A percentile compares a stretch with the other conserved stretches of the same genome.
These are phyloP conservation scores for Podospora australis DNA, from an alignment of 495 filamentous ascomycete genomes.

Conservation along the genomic window DNA sequence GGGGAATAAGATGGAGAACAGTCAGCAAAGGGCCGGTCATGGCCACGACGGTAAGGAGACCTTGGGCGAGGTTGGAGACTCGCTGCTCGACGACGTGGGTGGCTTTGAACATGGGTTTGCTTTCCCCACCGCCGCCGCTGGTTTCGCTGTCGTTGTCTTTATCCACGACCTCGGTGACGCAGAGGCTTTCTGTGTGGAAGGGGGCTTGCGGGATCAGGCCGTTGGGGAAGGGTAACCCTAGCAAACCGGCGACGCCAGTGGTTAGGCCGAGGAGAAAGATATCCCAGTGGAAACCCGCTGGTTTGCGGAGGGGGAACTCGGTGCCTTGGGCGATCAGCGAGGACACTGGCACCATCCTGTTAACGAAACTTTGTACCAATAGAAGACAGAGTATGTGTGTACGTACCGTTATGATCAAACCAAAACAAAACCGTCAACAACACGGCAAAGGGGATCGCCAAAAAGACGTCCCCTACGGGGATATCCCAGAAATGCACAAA, in stretches of 20 bases:
- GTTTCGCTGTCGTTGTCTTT: constrained; percentile 36
- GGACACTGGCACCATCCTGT: constrained; percentile 48
- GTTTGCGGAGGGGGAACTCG: constrained; percentile 86
- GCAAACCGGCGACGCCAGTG: constrained; percentile 72
- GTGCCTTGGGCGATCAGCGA: constrained; percentile 87
- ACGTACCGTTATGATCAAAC: constrained; percentile 81
- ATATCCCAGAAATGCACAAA: constrained; percentile 87
- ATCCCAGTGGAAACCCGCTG: constrained; percentile 95
- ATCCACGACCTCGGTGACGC: constrained; percentile 58
- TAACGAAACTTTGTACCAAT: background rate
- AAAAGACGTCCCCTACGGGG: constrained; percentile 64
- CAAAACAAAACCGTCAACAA: constrained; percentile 86
- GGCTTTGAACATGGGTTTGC: constrained; percentile 54
- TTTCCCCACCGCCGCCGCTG: constrained; percentile 49
- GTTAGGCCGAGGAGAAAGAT: constrained; percentile 86
- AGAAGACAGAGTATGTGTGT: background rate
- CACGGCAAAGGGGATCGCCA: constrained; percentile 83
- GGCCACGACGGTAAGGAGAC: constrained; percentile 74
- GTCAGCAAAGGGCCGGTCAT: constrained; percentile 82
- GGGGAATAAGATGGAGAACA: constrained; percentile 79
- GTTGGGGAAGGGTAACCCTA: constrained; percentile 88
- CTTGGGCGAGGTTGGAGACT: constrained; percentile 77
- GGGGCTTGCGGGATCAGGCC: constrained; percentile 91
- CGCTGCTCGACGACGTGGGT: constrained; percentile 87
- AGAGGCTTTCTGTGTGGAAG: constrained; percentile 82